phyloP scores from a whole-genome alignment of 306 rosid species.

The Castanea mollissima region DNA sequence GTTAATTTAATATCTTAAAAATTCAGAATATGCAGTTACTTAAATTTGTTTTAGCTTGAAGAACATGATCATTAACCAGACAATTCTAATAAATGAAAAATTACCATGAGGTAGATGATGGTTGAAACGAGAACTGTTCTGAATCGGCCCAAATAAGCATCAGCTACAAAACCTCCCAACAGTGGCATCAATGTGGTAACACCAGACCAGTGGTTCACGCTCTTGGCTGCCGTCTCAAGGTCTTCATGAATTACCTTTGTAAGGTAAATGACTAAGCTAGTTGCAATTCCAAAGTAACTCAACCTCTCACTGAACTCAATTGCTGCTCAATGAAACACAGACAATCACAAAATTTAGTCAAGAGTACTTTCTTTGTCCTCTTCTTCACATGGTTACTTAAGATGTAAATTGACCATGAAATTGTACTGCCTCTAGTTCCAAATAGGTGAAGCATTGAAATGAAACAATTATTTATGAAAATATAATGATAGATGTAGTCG shows the following conservation, averaged over 20 bases:
- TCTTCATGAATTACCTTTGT: conserved; percentile 76
- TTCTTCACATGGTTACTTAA: not conserved
- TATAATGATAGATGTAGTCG: too few relatives aligned
- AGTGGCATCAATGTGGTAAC: conserved; percentile 87
- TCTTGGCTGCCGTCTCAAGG: conserved; percentile 75
- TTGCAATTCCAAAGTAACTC: conserved; percentile 85
- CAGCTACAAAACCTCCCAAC: conserved; percentile 88
- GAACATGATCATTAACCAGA: not conserved
- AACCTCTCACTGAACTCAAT: conserved; percentile 92
- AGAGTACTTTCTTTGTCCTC: too few relatives aligned
- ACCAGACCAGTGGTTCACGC: conserved; percentile 87
- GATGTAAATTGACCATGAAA: not conserved
- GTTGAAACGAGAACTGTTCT: conserved; percentile 59
- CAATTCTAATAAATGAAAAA: not conserved
- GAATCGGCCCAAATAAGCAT: conserved; percentile 86
- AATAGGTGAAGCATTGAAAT: too few relatives aligned
- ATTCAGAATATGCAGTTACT: not conserved
- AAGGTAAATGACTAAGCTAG: conserved; percentile 75
- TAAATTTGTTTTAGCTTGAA: too few relatives aligned
- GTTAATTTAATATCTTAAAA: not conserved
- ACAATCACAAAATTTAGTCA: not conserved
- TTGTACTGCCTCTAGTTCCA: not conserved
- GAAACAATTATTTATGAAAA: too few relatives aligned
- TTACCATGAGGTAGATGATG: conserved; percentile 71
- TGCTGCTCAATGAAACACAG: conserved; percentile 41